Evolutionary conservation across 352 stramenopile genomes (phyloP).

Genomic region (Pythium plurisporium): DNA sequence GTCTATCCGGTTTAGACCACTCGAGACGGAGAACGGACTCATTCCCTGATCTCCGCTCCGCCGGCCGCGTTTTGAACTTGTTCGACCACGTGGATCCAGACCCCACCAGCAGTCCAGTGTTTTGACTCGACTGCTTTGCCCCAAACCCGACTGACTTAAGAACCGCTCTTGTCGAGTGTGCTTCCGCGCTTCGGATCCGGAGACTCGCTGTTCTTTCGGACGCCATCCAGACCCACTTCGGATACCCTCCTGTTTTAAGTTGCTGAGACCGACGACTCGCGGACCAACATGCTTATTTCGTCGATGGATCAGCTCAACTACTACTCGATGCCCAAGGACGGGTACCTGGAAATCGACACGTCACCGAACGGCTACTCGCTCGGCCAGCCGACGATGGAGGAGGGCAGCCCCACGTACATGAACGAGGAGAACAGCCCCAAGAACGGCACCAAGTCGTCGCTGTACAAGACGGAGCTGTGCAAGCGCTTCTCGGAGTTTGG

Average conservation of each 20-base stretch:
- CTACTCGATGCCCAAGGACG: slow-evolving; percentile 75
- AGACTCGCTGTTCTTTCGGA: slow-evolving; percentile 2
- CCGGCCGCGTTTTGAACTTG: neutral
- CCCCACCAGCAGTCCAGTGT: slow-evolving; percentile 1
- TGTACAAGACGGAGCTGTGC: slow-evolving; percentile 88
- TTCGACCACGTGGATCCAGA: neutral
- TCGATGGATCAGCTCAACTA: slow-evolving; percentile 83
- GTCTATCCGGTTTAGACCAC: slow-evolving; percentile 11
- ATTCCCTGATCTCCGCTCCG: slow-evolving; percentile 11
- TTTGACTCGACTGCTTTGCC: neutral
- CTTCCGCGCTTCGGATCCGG: neutral
- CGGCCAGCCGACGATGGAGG: slow-evolving; percentile 17
- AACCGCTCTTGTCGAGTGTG: slow-evolving; percentile 3
- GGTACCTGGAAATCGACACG: slow-evolving; percentile 63
- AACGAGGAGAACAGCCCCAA: slow-evolving; percentile 82
- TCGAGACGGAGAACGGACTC: slow-evolving; percentile 4
- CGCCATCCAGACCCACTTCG: slow-evolving; percentile 3
- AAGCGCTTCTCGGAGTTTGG: slow-evolving; percentile 86
- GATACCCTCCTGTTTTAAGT: neutral
- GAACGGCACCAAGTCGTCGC: slow-evolving; percentile 80
- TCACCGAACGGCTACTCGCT: slow-evolving; percentile 23
- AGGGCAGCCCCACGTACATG: slow-evolving; percentile 44
- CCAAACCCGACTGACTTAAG: neutral
- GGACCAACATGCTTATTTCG: slow-evolving; percentile 58
- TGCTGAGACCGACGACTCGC: neutral